phyloP scores from a whole-genome alignment of 306 rosid genomes.

The Trifolium subterraneum region DNA sequence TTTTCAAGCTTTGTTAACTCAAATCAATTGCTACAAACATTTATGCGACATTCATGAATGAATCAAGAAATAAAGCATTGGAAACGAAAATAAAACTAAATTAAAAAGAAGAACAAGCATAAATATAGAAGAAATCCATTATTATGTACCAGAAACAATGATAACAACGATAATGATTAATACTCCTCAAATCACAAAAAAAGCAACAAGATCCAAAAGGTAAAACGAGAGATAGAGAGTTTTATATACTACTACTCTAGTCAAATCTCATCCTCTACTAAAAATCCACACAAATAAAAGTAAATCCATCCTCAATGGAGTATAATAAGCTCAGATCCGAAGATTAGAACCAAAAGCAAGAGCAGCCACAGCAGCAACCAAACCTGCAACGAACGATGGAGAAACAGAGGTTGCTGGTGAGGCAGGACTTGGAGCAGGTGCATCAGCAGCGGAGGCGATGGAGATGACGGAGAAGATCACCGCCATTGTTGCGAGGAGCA shows the following conservation, averaged over 20 bases:
- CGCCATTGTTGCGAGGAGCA: constrained; percentile 52
- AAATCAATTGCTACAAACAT: not conserved
- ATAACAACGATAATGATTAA: constrained; percentile 41
- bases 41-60: not conserved
- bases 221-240: constrained; percentile 12
- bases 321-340: constrained; percentile 53
- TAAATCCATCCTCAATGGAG: constrained; percentile 26
- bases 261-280: constrained; percentile 38
- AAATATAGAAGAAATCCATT: constrained; percentile 32
- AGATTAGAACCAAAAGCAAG: constrained; percentile 71
- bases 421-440: constrained; percentile 83
- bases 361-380: constrained; percentile 55
- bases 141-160: constrained; percentile 49
- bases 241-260: constrained; percentile 43
- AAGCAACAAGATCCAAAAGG: constrained; percentile 26
- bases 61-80: not conserved
- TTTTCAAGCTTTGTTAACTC: not conserved
- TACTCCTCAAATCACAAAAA: constrained; percentile 25
- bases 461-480: constrained; percentile 46
- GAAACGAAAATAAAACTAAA: not conserved
- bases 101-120: not conserved
- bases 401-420: constrained; percentile 60
- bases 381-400: constrained; percentile 60
- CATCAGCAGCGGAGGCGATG: constrained; percentile 49
- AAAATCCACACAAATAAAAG: constrained; percentile 39